Evolutionary conservation across 441 rosid genomes (phyloP).

Genomic region (Breynia disticha): DNA sequence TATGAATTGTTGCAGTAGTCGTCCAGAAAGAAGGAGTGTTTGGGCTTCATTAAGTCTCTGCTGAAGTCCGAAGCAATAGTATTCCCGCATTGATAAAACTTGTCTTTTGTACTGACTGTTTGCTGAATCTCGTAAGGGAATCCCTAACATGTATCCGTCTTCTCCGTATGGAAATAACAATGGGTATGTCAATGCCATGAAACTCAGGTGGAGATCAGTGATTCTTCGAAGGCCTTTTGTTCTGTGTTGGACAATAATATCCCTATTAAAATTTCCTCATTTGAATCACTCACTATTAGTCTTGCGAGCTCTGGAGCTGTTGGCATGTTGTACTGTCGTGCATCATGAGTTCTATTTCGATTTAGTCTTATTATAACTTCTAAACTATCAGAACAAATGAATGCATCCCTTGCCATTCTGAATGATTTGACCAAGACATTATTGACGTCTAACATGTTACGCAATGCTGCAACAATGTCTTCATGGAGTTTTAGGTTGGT

Average conservation of each 20-base stretch:
- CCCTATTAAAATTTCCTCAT: neutral
- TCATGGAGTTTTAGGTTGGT: too few species aligned
- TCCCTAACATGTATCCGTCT: neutral
- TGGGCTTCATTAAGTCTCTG: neutral
- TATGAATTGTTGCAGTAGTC: neutral
- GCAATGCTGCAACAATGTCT: neutral
- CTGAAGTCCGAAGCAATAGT: neutral
- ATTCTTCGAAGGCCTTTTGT: neutral
- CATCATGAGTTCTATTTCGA: neutral
- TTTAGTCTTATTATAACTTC: neutral
- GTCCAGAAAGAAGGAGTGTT: neutral
- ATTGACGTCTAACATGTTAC: neutral
- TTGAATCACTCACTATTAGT: constrained; percentile 2
- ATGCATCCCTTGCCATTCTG: neutral
- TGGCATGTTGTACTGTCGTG: neutral
- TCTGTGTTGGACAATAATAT: constrained; percentile 6
- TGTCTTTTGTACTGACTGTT: too few species aligned
- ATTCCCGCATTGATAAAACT: neutral
- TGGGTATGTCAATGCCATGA: constrained; percentile 11
- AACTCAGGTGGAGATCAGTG: neutral
- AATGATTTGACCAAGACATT: neutral
- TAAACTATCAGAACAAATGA: neutral
- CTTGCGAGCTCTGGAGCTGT: neutral
- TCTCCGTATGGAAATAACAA: constrained; percentile 7
- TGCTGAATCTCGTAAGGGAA: too few species aligned